These are phyloP conservation scores for Metschnikowia picachoensis DNA, from an alignment of 805 yeast genomes.

Conservation along the genomic window DNA sequence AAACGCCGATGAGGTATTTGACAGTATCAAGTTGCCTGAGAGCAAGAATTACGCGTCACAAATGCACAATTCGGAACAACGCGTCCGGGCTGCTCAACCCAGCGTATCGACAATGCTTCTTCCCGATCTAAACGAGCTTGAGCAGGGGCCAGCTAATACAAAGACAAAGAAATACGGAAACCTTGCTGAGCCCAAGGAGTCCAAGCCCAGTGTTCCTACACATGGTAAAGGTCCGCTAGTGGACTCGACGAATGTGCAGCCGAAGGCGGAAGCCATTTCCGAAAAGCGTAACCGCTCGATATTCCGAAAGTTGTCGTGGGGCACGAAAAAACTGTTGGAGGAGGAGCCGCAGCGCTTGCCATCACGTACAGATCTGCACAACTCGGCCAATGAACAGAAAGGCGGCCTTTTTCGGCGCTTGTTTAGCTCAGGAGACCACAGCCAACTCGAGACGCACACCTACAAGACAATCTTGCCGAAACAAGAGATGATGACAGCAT, in stretches of 20 bases:
- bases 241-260: constrained; percentile 22
- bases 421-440: constrained; percentile 32
- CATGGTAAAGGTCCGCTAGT: constrained; percentile 24
- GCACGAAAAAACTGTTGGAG: constrained; percentile 38
- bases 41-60: constrained; percentile 19
- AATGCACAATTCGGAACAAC: neutral
- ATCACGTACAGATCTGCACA: constrained; percentile 28
- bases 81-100: constrained; percentile 22
- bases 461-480: constrained; percentile 40
- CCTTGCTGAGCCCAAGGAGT: constrained; percentile 1
- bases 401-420: constrained; percentile 29
- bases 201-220: neutral
- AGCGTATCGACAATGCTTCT: constrained; percentile 35
- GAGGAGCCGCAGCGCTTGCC: constrained; percentile 18
- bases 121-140: constrained; percentile 20
- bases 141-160: constrained; percentile 6
- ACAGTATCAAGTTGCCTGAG: constrained; percentile 47
- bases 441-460: constrained; percentile 28
- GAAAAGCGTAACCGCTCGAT: constrained; percentile 35
- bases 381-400: constrained; percentile 16
- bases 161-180: constrained; percentile 2
- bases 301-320: constrained; percentile 52
- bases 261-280: constrained; percentile 8
- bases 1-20: constrained; percentile 31
- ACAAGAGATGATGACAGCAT: constrained; percentile 60